phyloP scores from a whole-genome alignment of 805 yeast species.

The Ogataea zsoltii region DNA sequence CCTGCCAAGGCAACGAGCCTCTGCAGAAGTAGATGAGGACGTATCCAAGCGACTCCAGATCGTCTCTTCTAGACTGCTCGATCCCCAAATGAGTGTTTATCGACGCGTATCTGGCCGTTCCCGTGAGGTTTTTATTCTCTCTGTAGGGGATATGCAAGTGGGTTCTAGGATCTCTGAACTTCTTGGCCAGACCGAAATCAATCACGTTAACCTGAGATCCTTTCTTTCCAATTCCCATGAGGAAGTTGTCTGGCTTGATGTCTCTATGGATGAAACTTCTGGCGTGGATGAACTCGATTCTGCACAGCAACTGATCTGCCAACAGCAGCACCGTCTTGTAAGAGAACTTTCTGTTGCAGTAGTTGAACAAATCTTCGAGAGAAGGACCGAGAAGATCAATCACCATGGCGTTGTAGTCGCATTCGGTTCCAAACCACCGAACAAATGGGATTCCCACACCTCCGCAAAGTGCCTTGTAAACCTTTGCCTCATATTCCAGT shows the following conservation, averaged over 20 bases:
- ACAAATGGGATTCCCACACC: constrained; percentile 97
- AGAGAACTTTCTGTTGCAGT: constrained; percentile 90
- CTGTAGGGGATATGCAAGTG: constrained; percentile 94
- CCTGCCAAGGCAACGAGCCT: constrained; percentile 98
- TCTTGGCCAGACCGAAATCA: constrained; percentile 92
- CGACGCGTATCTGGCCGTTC: constrained; percentile 96
- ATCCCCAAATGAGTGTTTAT: constrained; percentile 96
- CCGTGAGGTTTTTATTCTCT: constrained; percentile 94
- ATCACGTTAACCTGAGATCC: constrained; percentile 95
- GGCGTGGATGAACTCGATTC: constrained; percentile 94
- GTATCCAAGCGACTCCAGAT: constrained; percentile 90
- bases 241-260: constrained; percentile 80
- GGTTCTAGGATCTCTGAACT: constrained; percentile 90
- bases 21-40: constrained; percentile 92
- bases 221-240: constrained; percentile 88
- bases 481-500: constrained; percentile 94
- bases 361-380: constrained; percentile 91
- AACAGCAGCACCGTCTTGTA: constrained; percentile 88
- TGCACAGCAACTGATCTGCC: constrained; percentile 92
- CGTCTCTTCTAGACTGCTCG: constrained; percentile 96
- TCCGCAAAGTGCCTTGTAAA: constrained; percentile 89
- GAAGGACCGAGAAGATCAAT: constrained; percentile 95
- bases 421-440: constrained; percentile 95
- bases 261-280: constrained; percentile 86
- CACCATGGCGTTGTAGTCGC: constrained; percentile 96